These are phyloP conservation scores for Beauveria medogensis DNA, from an alignment of 2,329 filamentous ascomycete genomes.

Conservation along the genomic window DNA sequence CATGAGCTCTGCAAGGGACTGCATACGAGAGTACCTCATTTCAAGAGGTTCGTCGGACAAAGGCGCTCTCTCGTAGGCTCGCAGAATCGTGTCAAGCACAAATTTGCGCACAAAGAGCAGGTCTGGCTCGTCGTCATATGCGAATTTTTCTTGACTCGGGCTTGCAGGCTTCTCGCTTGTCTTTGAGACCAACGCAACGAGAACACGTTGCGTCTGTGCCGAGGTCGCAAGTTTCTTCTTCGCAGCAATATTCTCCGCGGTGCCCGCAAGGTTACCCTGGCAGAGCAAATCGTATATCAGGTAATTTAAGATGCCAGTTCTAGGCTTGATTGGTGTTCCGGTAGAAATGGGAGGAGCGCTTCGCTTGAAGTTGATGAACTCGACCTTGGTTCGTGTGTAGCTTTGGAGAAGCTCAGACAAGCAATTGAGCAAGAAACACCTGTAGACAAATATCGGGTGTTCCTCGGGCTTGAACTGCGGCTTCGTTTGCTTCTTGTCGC, in stretches of 20 bases:
- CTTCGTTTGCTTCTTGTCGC: conserved; percentile 60
- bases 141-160: conserved; percentile 48
- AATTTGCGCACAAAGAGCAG: conserved; percentile 90
- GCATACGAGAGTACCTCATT: conserved; percentile 76
- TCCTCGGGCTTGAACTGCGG: conserved; percentile 80
- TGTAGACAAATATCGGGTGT: conserved; percentile 92
- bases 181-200: conserved; percentile 81
- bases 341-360: conserved; percentile 77
- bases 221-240: conserved; percentile 86
- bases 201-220: conserved; percentile 72
- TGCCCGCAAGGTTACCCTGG: conserved; percentile 52
- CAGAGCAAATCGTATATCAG: conserved; percentile 71
- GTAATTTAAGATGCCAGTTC: conserved; percentile 89
- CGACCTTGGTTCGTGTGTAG: conserved; percentile 91
- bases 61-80: conserved; percentile 83
- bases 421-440: conserved; percentile 90
- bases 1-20: conserved; percentile 85
- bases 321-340: conserved; percentile 85
- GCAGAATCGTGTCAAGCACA: conserved; percentile 85
- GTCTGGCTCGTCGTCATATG: conserved; percentile 70
- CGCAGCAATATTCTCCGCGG: conserved; percentile 64
- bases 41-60: conserved; percentile 73
- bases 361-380: conserved; percentile 98
- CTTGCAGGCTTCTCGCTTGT: conserved; percentile 68
- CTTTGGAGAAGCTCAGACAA: conserved; percentile 82